Base-by-base conservation (phyloP, 805 yeast species). In the Lachancea sp. region DNA sequence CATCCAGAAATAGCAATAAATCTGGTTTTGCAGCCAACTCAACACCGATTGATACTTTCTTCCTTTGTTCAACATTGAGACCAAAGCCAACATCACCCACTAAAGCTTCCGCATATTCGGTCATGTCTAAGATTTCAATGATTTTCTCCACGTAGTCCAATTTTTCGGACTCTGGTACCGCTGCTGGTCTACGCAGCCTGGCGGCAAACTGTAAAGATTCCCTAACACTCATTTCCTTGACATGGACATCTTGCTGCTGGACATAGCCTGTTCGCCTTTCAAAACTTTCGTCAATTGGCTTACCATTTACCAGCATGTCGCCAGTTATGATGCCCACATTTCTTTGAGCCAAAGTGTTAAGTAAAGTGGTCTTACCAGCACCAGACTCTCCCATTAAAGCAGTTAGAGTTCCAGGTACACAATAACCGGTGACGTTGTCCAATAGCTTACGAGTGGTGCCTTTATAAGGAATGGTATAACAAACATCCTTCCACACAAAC, bases 301-400 rank as follows among this genome's bases (percentile, higher is more conserved):
- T 61, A 45, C 80, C 80, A 52, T 75, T 72, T 16, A 75, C 76
- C 43, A 74, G 52, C 71, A 73, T 70, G 45, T 70, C 77, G 47
- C 81, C 80, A 8, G 78, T 71, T 20, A 75, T 63, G 36, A 72
- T 68, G 46, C 80, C 81, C 40, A 68, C 61, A 36, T 71, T 71
- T 53, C 82, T 64, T 51, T 70, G 72, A 33, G 78, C 71, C 44
- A 76, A 56, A 24, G 71, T 70, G 50, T 76, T 75, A 43, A 76
- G 63, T 37, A 76, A 58, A 4, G 82, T 76, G 0, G 81, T 76
- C 54, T 76, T 76, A 51, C 81, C 82, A 15, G 81, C 81, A 48
- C 82, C 82, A 2, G 80, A 74, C 50, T 74, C 80, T 43, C 82
- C 82, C 78, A 75, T 76, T 31, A 76, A 58, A 2, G 82, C 81